Base-by-base conservation (phyloP, 1,139 yeast genomes). In the Taiozyma sp. region DNA sequence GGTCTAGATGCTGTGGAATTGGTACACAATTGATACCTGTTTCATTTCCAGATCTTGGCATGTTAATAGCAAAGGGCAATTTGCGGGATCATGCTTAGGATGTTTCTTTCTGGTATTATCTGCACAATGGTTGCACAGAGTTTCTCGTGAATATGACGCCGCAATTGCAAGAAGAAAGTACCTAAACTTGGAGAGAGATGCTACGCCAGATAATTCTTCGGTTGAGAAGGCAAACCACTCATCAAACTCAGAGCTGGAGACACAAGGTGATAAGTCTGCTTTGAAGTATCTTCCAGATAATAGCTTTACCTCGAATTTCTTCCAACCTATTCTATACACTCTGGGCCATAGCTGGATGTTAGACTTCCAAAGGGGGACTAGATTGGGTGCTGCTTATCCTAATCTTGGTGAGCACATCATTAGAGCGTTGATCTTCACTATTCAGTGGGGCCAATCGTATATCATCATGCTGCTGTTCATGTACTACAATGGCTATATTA, bases 51-150 rank as follows among this genome's bases (percentile, higher is more conserved):
- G 66, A 45, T 68, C 82, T 24, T 84, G 90, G 90, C 87, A 81
- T 54, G 79, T 81, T 41, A 72, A 66, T n/a, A 68, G 82, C 2
- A 68, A 67, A 46, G 84, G 83, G 3, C 80, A 74, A 67, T 83
- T 84, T 70, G 89, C 87, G 5, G 89, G 88, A 9, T 74, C 87
- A 0, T 84, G 89, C 66, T 71, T 84, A 40, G 89, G 88, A 13
- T 79, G 81, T 5, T 78, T 83, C 60, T 68, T 77, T 42, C 67
- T 85, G 57, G 83, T 80, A 4, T 65, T 83, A 45, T 75, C 77
- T 8, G 71, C 81, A 11, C 84, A 82, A 61, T 76, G 83, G 77
- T 66, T 81, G 47, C 77, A 79, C 56, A 70, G 88, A 37, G 64
- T 78, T 44, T 71, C 77, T 45, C 72, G 84, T 46, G 88, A 82